These are phyloP conservation scores for Marasmius sp. DNA, from an alignment of 1,284 basidiomycete genomes.

Conservation along the genomic window DNA sequence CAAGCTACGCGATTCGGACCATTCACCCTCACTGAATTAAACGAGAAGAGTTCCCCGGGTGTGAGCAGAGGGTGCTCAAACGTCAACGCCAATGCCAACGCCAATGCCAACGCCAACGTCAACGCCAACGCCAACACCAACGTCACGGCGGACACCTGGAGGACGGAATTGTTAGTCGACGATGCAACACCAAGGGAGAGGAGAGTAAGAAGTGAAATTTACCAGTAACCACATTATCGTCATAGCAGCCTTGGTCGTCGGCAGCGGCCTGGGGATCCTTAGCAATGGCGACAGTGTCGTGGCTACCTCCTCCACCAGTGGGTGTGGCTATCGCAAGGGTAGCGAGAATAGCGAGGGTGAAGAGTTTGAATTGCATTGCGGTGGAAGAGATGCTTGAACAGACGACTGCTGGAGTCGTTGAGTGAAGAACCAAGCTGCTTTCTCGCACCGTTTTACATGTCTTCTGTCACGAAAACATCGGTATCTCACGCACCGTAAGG, in stretches of 20 bases:
- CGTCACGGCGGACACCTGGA: background rate
- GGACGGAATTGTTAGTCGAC: background rate
- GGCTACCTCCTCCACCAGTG: background rate
- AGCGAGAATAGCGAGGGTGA: slow-evolving; percentile 2
- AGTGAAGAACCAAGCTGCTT: background rate
- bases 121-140: too few relatives aligned
- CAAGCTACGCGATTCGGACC: too few relatives aligned
- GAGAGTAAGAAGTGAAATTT: too few relatives aligned
- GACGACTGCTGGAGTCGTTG: slow-evolving; percentile 7
- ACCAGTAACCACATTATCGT: slow-evolving; percentile 4
- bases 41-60: too few relatives aligned
- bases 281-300: slow-evolving; percentile 3
- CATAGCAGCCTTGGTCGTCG: background rate
- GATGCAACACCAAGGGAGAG: background rate
- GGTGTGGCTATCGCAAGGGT: slow-evolving; percentile 15
- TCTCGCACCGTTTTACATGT: background rate
- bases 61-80: too few relatives aligned
- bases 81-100: background rate
- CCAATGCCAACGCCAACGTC: too few relatives aligned
- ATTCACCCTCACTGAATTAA: too few relatives aligned
- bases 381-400: slow-evolving; percentile 6
- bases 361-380: slow-evolving; percentile 10
- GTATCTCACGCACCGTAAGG: too few relatives aligned
- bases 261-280: background rate
- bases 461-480: too few relatives aligned